phyloP scores from a whole-genome alignment of 768 basidiomycete genomes.

The Lactifluus subvellereus region DNA sequence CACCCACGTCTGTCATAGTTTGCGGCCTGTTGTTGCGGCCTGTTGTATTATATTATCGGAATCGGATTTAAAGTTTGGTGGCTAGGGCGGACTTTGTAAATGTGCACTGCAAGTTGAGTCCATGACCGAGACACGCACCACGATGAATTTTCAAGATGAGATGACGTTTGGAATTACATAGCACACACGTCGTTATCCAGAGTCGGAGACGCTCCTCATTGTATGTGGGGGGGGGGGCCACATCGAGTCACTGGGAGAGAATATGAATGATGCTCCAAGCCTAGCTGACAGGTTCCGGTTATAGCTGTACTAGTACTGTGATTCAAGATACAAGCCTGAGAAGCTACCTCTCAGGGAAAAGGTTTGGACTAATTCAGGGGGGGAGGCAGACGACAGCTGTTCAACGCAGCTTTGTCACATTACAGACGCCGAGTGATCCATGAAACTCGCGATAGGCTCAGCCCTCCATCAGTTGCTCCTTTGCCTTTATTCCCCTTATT shows the following conservation, averaged over 20 bases:
- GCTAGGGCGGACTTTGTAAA: background rate
- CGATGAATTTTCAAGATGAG: background rate
- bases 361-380: background rate
- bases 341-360: background rate
- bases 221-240: background rate
- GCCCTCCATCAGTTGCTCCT: background rate
- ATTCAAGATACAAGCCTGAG: background rate
- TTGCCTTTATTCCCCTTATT: background rate
- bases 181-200: background rate
- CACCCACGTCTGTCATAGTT: background rate
- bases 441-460: background rate
- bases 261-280: too few relatives aligned
- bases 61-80: conserved; percentile 4
- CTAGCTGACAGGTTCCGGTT: background rate
- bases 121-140: background rate
- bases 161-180: background rate
- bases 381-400: background rate
- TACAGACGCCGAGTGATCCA: background rate
- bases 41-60: background rate
- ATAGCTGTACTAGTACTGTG: background rate
- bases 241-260: background rate
- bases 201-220: background rate
- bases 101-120: background rate
- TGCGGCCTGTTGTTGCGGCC: background rate
- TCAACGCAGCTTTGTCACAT: background rate